Base-by-base conservation (phyloP, 106 monocot genomes). In the Dendrobium chrysotoxum region DNA sequence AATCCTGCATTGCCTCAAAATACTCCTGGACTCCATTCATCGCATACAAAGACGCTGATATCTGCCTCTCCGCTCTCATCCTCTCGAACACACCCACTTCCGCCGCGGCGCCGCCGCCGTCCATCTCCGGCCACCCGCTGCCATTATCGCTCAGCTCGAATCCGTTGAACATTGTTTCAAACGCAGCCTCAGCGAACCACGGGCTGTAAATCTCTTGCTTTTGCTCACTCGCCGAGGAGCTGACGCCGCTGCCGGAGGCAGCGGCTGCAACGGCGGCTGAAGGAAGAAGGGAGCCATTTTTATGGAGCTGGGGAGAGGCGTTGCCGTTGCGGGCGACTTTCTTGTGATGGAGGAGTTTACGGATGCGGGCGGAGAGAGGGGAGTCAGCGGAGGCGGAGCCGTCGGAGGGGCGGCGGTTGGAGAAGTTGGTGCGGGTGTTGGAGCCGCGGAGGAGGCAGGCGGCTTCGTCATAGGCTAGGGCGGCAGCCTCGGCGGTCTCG, bases 401-500 rank as follows among this genome's bases (percentile, higher is more conserved):
- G 18, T 0, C n/a, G 25, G 28, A 0, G 47, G 82, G 72, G 67
- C 74, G 42, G 23, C 61, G 73, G 46, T 78, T 78, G 44, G 39
- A 42, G 75, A 92, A 90, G 76, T 90, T 92, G 25, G 90, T 90
- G 26, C 88, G 87, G 16, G 89, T 83, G 84, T 90, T 84, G 47
- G 87, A 67, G 13, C 92, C 92, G 7, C 90, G 84, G 65, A 92
- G 87, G 45, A 92, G 89, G 78, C 87, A 85, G 28, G 87, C 89
- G 45, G 89, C 92, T 77, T 87, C 87, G 35, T 89, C 89, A 79
- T 92, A 92, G 67, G 92, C 89, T 2, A 77, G 31, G 12, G 92
- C 92, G 0, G 89, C 92, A 18, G 81, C 87, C 78, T 92, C 92
- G 1, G 92, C 92, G 7, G 89, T 92, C 75, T 92, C 92, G 77